Evolutionary conservation across 257 asterid genomes (phyloP), one percentile per base, ranked within the genome.

Genomic region (Solanum okadae): DNA sequence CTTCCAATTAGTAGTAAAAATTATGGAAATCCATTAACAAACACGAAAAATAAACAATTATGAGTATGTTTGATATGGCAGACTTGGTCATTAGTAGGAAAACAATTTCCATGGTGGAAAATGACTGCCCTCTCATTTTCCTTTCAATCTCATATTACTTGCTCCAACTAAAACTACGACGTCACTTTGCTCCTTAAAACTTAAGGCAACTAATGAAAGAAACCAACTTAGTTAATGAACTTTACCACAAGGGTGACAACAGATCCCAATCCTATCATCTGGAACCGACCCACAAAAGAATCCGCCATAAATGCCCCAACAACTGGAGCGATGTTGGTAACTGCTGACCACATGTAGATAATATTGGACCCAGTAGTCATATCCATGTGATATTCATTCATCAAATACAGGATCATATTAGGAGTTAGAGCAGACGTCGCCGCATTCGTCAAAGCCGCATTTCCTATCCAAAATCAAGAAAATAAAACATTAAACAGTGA

Each of bases 241-340:
- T 46, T 70, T 93, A 96, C 98, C 94, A 91, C 20, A 83, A 94
- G 92, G 86, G 93, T 94, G 37, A 92, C 76, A 14, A 93, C 10
- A 8, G 95, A 94, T 72, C 98, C 98, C 84, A 93, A 33, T 35
- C 94, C 95, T 88, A 96, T 94, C 22, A 92, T 93, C 65, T 86
- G 84, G 59, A 93, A 96, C 68, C 93, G 92, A 40, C 98, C 98
- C 89, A 95, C 73, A 88, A 83, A 90, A 46, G 96, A 92, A 90
- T 96, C 98, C 1, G 98, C 94, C 37, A 92, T 31, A 14, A 96
- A 31, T 31, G 98, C 98, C 35, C 94, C 95, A 59, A 94, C 1
- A 73, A 96, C 88, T 0, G 97, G 97, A 92, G 88, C 89, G 83
- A 94, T 90, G 67, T 89, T 91, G 5, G 94, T 91, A 29, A 95